A percentile compares a stretch with the other conserved stretches of the same genome.
These are phyloP conservation scores for Striga hermonthica DNA, from an alignment of 305 asterid species.

Conservation along the genomic window DNA sequence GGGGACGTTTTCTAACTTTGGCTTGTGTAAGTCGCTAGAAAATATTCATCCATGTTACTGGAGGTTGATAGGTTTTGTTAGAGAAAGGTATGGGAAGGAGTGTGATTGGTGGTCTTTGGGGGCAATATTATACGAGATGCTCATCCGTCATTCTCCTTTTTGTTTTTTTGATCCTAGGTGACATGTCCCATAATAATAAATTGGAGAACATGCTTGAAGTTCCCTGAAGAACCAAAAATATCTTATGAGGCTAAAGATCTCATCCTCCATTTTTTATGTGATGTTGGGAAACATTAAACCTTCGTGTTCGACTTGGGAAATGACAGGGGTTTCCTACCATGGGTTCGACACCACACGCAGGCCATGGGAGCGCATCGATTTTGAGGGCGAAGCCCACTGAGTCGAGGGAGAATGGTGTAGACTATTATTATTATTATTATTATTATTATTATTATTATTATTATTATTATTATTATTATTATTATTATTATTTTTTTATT, in stretches of 20 bases:
- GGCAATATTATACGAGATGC: slow-evolving; percentile 91
- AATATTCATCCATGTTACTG: slow-evolving; percentile 77
- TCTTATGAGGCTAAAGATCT: slow-evolving; percentile 88
- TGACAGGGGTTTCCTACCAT: too few relatives aligned
- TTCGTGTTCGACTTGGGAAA: too few relatives aligned
- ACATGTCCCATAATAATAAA: slow-evolving; percentile 77
- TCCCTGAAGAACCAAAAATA: slow-evolving; percentile 87
- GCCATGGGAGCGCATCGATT: too few relatives aligned
- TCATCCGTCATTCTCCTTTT: slow-evolving; percentile 88
- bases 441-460: too few relatives aligned
- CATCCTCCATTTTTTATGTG: slow-evolving; percentile 74
- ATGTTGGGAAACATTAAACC: slow-evolving; percentile 50
- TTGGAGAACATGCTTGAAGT: slow-evolving; percentile 86
- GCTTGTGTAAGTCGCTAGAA: slow-evolving; percentile 90
- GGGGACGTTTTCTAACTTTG: slow-evolving; percentile 95
- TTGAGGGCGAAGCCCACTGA: too few relatives aligned
- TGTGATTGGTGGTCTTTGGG: slow-evolving; percentile 99
- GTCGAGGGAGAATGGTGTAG: neutral
- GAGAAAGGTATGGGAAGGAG: slow-evolving; percentile 94
- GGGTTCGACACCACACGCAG: too few relatives aligned
- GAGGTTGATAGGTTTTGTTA: slow-evolving; percentile 77
- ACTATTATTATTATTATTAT: neutral
- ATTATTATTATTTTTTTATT: too few relatives aligned
- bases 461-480: too few relatives aligned
- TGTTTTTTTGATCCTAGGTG: slow-evolving; percentile 54